Percentiles rank a stretch among this genome's conserved stretches.
Evolutionary conservation across 2,329 filamentous ascomycete species (phyloP).

Genomic region (Pyrenochaeta sp.): DNA sequence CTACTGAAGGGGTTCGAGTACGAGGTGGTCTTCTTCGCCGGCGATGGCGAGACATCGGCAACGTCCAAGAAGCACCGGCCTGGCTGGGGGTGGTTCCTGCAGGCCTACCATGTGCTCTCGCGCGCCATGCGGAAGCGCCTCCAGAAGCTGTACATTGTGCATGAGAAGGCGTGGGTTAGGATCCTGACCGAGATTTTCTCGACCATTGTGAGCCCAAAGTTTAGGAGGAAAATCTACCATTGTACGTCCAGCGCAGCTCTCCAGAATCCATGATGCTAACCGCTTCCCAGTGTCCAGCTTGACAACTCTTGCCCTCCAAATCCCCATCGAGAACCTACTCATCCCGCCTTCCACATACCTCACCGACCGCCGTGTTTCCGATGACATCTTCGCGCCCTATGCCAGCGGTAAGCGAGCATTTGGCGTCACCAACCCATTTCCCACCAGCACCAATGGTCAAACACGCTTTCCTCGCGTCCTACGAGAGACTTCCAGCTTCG

Average conservation of each 20-base stretch:
- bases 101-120: conserved; percentile 64
- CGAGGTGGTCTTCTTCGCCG: conserved; percentile 65
- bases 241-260: conserved; percentile 40
- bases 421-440: conserved; percentile 57
- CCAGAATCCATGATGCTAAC: conserved; percentile 14
- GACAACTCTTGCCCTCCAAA: conserved; percentile 57
- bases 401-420: conserved; percentile 57
- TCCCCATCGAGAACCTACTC: conserved; percentile 61
- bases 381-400: conserved; percentile 57
- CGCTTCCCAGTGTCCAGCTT: conserved; percentile 55
- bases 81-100: conserved; percentile 64
- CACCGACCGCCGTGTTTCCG: conserved; percentile 59
- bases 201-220: conserved; percentile 65
- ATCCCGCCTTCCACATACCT: conserved; percentile 63
- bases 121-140: conserved; percentile 63
- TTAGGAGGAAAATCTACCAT: conserved; percentile 64
- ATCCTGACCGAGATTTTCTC: conserved; percentile 64
- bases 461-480: conserved; percentile 60
- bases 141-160: conserved; percentile 64
- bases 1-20: conserved; percentile 62
- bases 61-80: conserved; percentile 58
- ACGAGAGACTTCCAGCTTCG: conserved; percentile 60
- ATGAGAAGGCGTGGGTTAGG: conserved; percentile 64
- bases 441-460: conserved; percentile 52
- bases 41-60: conserved; percentile 56